phyloP scores from a whole-genome alignment of 768 basidiomycete genomes.

The Podaxis rugospora region DNA sequence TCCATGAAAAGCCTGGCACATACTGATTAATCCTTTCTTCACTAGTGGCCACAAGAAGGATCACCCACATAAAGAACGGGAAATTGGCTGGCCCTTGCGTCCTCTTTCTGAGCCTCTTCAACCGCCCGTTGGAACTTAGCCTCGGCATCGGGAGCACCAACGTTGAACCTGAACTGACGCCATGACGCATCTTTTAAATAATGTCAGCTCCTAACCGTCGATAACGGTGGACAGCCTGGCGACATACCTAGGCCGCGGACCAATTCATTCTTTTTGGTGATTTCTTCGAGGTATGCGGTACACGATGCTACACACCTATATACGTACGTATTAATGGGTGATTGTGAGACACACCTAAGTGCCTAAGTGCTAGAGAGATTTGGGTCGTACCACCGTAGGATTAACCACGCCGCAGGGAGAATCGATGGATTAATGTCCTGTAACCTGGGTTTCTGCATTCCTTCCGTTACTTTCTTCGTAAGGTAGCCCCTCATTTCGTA shows the following conservation, averaged over 20 bases:
- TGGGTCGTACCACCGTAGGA: constrained; percentile 52
- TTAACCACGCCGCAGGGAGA: constrained; percentile 58
- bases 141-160: constrained; percentile 70
- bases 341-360: background rate
- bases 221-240: background rate
- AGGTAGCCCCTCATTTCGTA: constrained; percentile 58
- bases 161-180: constrained; percentile 67
- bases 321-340: background rate
- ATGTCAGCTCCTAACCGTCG: background rate
- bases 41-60: background rate
- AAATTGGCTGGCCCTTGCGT: constrained; percentile 38
- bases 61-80: constrained; percentile 41
- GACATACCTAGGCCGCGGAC: constrained; percentile 49
- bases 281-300: constrained; percentile 66
- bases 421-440: constrained; percentile 45
- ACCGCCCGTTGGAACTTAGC: constrained; percentile 53
- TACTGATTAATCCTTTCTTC: background rate
- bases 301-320: constrained; percentile 67
- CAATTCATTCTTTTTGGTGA: constrained; percentile 47
- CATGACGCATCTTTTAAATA: constrained; percentile 35
- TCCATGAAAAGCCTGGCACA: constrained; percentile 60
- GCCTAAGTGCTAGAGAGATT: background rate
- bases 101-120: constrained; percentile 28
- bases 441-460: constrained; percentile 50
- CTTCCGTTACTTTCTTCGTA: constrained; percentile 41